These are phyloP conservation scores for Solidago caesia DNA, from an alignment of 129 eudicot species.

Conservation along the genomic window DNA sequence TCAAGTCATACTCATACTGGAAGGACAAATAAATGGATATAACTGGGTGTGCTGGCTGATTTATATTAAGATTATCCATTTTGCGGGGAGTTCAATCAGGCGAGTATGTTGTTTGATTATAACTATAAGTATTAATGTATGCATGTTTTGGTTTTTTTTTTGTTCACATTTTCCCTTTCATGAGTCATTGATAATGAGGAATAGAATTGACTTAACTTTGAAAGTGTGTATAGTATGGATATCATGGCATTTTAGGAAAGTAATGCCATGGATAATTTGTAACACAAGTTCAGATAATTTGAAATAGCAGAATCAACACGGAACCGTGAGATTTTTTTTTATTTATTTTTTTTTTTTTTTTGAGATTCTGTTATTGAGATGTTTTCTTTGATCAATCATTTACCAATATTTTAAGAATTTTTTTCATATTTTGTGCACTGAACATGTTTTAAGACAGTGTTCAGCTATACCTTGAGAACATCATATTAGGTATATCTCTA, in stretches of 20 bases:
- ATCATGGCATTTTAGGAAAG: not conserved
- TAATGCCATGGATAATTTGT: not conserved
- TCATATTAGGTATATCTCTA: not conserved
- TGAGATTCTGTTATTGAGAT: not conserved
- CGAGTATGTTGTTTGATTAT: not conserved
- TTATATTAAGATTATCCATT: slow-evolving; percentile 5
- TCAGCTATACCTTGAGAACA: not conserved
- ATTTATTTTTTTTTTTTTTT: not conserved
- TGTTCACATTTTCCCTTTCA: not conserved
- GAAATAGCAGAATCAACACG: not conserved
- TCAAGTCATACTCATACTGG: not conserved
- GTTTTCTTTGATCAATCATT: not conserved
- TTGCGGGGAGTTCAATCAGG: slow-evolving; percentile 14
- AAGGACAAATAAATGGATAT: slow-evolving; percentile 1
- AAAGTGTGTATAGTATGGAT: not conserved
- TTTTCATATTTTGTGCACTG: not conserved
- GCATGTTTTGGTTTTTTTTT: not conserved
- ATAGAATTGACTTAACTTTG: not conserved
- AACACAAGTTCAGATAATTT: not conserved
- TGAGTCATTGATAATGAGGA: not conserved
- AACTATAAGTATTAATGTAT: not conserved
- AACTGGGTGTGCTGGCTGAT: not conserved
- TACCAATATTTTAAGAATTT: not conserved
- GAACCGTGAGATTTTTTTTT: not conserved
- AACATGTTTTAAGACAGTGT: not conserved